Base-by-base conservation (phyloP, 1,284 basidiomycete genomes). In the Papiliotrema laurentii region DNA sequence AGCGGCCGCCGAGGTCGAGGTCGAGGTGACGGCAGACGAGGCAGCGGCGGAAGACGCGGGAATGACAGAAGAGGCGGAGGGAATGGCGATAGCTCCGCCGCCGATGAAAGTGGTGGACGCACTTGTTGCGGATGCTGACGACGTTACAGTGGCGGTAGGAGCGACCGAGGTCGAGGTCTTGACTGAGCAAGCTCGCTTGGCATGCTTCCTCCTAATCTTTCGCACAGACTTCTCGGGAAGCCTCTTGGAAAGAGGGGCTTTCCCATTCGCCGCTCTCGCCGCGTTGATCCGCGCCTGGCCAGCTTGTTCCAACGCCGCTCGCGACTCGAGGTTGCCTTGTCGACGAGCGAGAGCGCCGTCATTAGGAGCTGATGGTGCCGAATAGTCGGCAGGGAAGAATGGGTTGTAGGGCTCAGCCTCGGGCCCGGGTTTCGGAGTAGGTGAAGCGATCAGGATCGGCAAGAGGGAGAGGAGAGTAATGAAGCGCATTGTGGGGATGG, bases 381-480 rank as follows among this genome's bases (percentile, higher is more conserved):
- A 14, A 26, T 16, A 43, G 6, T 25, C 13, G 35, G 51, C 40
- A 4, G 51, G 41, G 27, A 24, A 37, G 46, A 55, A 58, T 19
- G 56, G 53, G 27, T 58, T 53, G 43, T 55, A 55, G 3, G 45
- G 31, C 6, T 39, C 30, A 9, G 45, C 26, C 22, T 24, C 45
- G 7, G 52, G 27, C 6, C 26, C 19, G 24, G 47, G n/a, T 14
- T n/a, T 11, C 25, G 49, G 43, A 10, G 49, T 38, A 2, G 54
- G 43, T 0, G 48, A 22, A 14, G 53, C 22, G 21, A 47, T 14
- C 4, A 62, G 47, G 43, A 55, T n/a, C 16, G 55, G 44, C n/a
- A 60, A 21, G 39, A 62, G 48, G 27, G 52, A 22, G 25, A 57
- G 25, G 27, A 51, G 43, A 37, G 45, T 24, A 41, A 48, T 18